phyloP scores from a whole-genome alignment of 345 rosid species.

The Physaria fendleri region DNA sequence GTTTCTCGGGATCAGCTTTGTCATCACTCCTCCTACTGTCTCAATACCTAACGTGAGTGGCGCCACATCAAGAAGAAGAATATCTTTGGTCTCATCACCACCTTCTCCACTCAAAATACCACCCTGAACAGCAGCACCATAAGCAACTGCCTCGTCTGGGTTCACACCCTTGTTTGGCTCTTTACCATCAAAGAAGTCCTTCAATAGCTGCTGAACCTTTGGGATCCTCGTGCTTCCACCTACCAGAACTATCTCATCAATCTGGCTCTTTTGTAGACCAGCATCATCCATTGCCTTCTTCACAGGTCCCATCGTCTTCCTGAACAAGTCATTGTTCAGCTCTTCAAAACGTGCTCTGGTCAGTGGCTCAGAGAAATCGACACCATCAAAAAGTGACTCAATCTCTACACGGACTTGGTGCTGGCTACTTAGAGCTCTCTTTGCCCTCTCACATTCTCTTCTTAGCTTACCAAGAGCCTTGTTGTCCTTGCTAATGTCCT shows the following conservation, averaged over 20 bases:
- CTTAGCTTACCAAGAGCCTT: conserved; percentile 57
- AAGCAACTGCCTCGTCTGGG: conserved; percentile 56
- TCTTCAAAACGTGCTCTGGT: conserved; percentile 97
- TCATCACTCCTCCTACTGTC: conserved; percentile 35
- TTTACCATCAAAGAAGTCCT: conserved; percentile 89
- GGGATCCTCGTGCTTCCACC: conserved; percentile 99
- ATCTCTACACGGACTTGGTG: conserved; percentile 96
- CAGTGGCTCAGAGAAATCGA: conserved; percentile 91
- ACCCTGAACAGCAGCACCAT: conserved; percentile 65
- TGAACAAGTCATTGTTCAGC: conserved; percentile 90
- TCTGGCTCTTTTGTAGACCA: conserved; percentile 56
- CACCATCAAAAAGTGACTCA: conserved; percentile 84
- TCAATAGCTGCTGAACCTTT: conserved; percentile 93
- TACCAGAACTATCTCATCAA: conserved; percentile 93
- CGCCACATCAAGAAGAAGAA: conserved; percentile 32
- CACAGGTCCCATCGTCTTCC: conserved; percentile 99
- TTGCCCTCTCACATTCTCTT: conserved; percentile 52
- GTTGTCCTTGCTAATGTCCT: conserved; percentile 60
- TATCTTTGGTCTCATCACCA: conserved; percentile 30
- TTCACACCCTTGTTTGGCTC: conserved; percentile 98
- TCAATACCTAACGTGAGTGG: conserved; percentile 31
- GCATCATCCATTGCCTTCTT: conserved; percentile 85
- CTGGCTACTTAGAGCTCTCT: conserved; percentile 62
- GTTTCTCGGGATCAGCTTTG: conserved; percentile 30
- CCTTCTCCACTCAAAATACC: conserved; percentile 37